phyloP scores from a whole-genome alignment of 305 asterid genomes.

The Withania somnifera region DNA sequence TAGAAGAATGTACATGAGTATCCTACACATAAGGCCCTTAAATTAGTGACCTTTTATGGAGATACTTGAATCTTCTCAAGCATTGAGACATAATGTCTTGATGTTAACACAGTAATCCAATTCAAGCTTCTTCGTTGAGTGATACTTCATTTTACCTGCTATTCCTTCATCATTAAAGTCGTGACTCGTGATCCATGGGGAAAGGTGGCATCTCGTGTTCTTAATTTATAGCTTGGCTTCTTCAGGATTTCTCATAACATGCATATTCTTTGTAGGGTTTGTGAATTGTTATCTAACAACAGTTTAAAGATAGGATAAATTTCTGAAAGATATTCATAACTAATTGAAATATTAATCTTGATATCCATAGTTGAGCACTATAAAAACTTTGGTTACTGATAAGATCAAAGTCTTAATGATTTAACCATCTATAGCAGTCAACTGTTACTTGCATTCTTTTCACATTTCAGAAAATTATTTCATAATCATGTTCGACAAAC shows the following conservation, averaged over 20 bases:
- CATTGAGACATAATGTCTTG: neutral
- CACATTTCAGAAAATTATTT: neutral
- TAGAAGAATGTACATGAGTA: neutral
- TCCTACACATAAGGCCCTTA: too few relatives aligned
- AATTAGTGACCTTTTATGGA: neutral
- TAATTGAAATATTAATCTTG: neutral
- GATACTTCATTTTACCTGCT: too few relatives aligned
- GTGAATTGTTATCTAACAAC: too few relatives aligned
- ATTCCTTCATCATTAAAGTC: too few relatives aligned
- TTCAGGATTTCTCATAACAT: too few relatives aligned
- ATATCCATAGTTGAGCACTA: neutral
- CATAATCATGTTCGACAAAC: neutral
- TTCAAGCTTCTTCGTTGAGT: too few relatives aligned
- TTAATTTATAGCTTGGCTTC: neutral
- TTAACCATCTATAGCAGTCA: neutral
- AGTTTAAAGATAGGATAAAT: too few relatives aligned
- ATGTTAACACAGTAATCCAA: neutral
- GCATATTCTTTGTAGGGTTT: too few relatives aligned
- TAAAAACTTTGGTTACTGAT: neutral
- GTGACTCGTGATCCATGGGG: too few relatives aligned
- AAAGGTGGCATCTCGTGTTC: too few relatives aligned
- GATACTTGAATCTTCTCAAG: neutral
- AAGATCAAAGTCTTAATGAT: neutral
- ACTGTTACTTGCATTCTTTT: neutral
- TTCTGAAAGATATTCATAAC: too few relatives aligned